Percentiles rank a stretch among this genome's conserved stretches.
Evolutionary conservation across 495 filamentous ascomycete genomes (phyloP).

Genomic region (Aspergillus steynii): DNA sequence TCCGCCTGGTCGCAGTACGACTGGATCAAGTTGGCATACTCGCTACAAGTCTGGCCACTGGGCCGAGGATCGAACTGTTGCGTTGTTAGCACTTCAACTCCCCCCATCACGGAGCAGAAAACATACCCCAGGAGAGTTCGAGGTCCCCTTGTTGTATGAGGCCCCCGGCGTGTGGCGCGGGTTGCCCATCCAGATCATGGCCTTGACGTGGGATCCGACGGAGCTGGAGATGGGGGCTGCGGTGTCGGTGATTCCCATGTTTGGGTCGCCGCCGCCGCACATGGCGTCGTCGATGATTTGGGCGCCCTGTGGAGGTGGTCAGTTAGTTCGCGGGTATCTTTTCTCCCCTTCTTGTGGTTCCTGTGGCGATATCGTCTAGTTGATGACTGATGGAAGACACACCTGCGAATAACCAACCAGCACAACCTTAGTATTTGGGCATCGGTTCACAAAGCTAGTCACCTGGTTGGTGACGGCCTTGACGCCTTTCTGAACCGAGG

Average conservation of each 20-base stretch:
- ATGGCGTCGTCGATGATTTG: constrained; percentile 8
- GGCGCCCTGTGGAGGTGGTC: neutral
- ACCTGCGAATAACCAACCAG: constrained; percentile 11
- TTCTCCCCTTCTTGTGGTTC: no score
- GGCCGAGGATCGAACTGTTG: neutral
- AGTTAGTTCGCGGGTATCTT: neutral
- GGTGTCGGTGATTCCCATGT: neutral
- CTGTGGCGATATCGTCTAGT: no score
- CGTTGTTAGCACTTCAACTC: neutral
- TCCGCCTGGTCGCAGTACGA: constrained; percentile 3
- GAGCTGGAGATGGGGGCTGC: neutral
- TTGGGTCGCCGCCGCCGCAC: constrained; percentile 1
- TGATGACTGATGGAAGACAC: no score
- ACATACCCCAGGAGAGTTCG: constrained; percentile 4
- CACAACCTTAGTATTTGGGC: neutral
- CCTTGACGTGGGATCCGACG: constrained; percentile 6
- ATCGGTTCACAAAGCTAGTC: constrained; percentile 1
- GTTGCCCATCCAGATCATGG: constrained; percentile 9
- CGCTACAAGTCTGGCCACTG: neutral
- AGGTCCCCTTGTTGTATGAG: constrained; percentile 4
- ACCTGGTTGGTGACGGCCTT: constrained; percentile 7
- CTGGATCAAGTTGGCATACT: neutral
- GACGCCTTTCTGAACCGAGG: neutral
- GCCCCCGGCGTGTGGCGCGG: constrained; percentile 4
- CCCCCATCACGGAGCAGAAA: neutral